These are phyloP conservation scores for Rosa rugosa DNA, from an alignment of 306 rosid genomes.

Conservation along the genomic window DNA sequence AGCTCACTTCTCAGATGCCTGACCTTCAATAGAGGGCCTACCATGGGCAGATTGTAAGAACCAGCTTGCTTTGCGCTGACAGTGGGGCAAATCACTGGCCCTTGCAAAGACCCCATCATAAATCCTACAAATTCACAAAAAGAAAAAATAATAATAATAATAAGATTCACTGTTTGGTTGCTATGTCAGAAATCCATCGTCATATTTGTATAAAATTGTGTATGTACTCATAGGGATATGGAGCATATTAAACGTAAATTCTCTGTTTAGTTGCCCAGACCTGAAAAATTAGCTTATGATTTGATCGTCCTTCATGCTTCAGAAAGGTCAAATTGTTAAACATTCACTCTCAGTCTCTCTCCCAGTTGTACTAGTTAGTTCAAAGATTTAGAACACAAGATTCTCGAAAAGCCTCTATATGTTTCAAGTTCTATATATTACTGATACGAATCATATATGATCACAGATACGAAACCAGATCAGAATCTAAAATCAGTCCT, in stretches of 20 bases:
- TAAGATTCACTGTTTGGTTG: neutral
- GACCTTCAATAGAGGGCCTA: constrained; percentile 46
- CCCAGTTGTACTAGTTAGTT: neutral
- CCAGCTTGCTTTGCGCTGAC: constrained; percentile 63
- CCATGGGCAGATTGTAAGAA: constrained; percentile 48
- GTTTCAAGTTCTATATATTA: neutral
- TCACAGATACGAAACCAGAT: constrained; percentile 12
- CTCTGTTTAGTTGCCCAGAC: neutral
- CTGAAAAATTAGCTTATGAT: constrained; percentile 11
- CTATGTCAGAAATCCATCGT: neutral
- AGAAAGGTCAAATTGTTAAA: neutral
- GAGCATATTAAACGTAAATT: too few species aligned
- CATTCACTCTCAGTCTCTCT: neutral
- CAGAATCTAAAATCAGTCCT: constrained; percentile 28
- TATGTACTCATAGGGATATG: too few species aligned
- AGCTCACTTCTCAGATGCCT: constrained; percentile 58
- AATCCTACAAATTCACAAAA: constrained; percentile 41
- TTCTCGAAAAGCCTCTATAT: neutral
- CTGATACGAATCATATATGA: neutral
- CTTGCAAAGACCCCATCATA: constrained; percentile 74
- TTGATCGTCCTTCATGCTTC: neutral
- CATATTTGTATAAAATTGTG: neutral
- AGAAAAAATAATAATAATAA: neutral
- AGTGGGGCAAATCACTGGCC: constrained; percentile 81
- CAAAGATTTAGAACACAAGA: neutral